Conservation (phyloP, 345 rosid genomes). For the Gossypium turneri region DNA sequence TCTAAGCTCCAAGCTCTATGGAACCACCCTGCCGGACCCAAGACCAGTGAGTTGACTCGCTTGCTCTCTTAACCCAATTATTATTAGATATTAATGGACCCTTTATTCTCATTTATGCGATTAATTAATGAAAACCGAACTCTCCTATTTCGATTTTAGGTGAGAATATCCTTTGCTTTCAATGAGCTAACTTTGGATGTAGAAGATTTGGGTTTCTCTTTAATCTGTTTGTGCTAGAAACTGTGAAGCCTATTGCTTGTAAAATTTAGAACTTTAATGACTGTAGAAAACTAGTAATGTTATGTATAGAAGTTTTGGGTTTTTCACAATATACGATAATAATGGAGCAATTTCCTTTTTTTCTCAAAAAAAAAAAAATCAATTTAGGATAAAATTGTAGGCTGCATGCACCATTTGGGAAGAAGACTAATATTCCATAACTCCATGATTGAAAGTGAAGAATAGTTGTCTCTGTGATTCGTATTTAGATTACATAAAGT, state of each 20-base stretch:
- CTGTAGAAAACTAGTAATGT: no score
- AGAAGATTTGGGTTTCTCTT: not conserved
- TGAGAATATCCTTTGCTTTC: not conserved
- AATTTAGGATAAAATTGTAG: no score
- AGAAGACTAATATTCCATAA: no score
- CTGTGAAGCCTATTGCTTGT: not conserved
- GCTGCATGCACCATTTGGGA: no score
- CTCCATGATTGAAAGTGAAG: not conserved
- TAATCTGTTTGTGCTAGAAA: not conserved
- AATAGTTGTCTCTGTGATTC: not conserved
- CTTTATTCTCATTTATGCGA: not conserved
- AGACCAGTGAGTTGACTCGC: slow-evolving; percentile 58
- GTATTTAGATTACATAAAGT: not conserved
- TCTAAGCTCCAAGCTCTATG: slow-evolving; percentile 85
- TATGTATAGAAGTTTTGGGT: no score
- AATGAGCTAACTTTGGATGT: not conserved
- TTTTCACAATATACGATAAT: no score
- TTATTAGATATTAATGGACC: not conserved
- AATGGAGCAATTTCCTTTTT: no score
- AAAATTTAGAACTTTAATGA: no score
- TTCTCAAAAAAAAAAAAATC: no score
- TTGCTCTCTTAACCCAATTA: not conserved
- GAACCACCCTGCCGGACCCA: slow-evolving; percentile 96
- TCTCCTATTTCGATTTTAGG: not conserved
- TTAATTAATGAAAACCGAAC: not conserved